Evolutionary conservation across 2,329 filamentous ascomycete genomes (phyloP), one percentile per base, ranked within the genome.

Genomic region (Cladophialophora psammophila): DNA sequence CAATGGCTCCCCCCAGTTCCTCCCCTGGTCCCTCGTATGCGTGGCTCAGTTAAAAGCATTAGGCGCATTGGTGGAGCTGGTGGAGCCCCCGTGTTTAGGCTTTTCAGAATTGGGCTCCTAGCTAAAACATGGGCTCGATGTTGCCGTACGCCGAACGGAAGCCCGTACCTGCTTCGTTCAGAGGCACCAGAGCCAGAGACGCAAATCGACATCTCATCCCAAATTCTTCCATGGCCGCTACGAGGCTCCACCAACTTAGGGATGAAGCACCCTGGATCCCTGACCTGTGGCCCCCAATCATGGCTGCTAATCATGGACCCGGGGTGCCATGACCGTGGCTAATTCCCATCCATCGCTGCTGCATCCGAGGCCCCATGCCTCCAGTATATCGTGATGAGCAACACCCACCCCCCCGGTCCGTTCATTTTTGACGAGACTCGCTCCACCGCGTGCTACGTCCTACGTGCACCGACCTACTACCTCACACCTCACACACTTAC

Each of bases 41-140:
- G 64, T 67, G 64, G 64, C 64, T 63, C 64, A 67, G 64, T 63
- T 60, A 35, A 18, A 36, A 34, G 59, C 54, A 36, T 26, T 57
- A 45, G 48, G 59, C n/a, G 59, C 59, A 60, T 50, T 18, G 45
- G 45, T 50, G 45, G 45, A 50, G 18, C 7, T 20, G 26, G 45
- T 50, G 45, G 45, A 35, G 31, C 12, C 50, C 35, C 59, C 59
- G 42, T 61, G 59, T 35, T 61, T 61, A 61, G 59, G 59, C 59
- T 61, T 13, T 58, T 50, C 40, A 5, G 20, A 20, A 60, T 63
- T 67, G 63, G 64, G 64, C 64, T 63, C 48, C 55, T 40, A 32
- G 54, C 64, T 63, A 67, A 67, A 63, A 59, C 52, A 54, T 55
- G 45, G 52, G 32, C 58, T 52, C 36, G 15, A 50, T 58, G 38